Evolutionary conservation across 2,329 filamentous ascomycete genomes (phyloP), one percentile per base, ranked within the genome.

Genomic region (Beauveria rudraprayagi): DNA sequence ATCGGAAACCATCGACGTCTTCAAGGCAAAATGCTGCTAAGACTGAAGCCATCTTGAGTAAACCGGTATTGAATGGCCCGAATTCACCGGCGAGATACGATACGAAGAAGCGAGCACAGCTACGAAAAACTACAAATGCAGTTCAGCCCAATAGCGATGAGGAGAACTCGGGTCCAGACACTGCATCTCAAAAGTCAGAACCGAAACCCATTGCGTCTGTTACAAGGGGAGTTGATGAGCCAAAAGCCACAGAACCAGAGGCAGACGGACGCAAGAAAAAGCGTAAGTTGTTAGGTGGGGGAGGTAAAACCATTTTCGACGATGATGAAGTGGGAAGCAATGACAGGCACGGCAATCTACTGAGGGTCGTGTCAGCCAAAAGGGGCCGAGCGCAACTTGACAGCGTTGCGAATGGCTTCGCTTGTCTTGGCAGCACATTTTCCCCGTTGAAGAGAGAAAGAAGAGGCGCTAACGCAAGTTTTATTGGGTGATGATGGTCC

Each of bases 401-500:
- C 44, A 72, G 73, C 37, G 70, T 70, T n/a, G 71, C 75, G 48
- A 78, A 73, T 68, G 81, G 74, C 0, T 83, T 87, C 56, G 68
- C 56, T 34, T 11, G 22, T 64, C 78, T 79, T 14, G 77, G 77
- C 14, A 75, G 75, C 19, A 69, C 78, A 4, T 91, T 92, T 70
- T 91, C 88, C 19, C 89, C 89, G 8, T 74, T 92, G 62, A 92
- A 92, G 75, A 82, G 83, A 69, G 85, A 91, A 56, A 81, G 82
- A 62, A 83, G 85, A 63, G 84, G 84, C 37, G 79, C 83, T 3
- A 78, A 79, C 63, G 84, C 84, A 59, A 87, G 84, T 67, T 87
- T 87, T 66, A 70, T 85, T 62, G 79, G 75, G 59, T 83, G 67
- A 66, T 37, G 30, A 17, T 10, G 16, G 41, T 17, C 10, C 16